Conservation (phyloP, 441 rosid genomes). For the Adansonia madagascariensis region DNA sequence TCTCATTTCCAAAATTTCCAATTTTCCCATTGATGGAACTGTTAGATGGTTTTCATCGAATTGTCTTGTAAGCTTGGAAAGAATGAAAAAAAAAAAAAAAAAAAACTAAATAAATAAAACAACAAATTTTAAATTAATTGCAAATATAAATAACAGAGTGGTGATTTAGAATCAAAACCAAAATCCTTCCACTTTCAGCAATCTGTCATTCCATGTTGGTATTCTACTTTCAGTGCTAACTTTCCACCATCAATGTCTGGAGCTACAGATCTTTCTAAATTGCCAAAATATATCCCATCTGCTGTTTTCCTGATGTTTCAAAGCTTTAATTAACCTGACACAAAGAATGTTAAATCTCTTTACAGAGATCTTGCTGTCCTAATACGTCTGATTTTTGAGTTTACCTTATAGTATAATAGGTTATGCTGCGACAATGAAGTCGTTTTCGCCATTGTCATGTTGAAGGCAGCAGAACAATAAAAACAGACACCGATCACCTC, state of each 20-base stretch:
- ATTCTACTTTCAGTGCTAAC: not conserved
- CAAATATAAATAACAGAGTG: constrained; percentile 23
- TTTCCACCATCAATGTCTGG: constrained; percentile 5
- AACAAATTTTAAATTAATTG: constrained; percentile 22
- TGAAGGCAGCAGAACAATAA: constrained; percentile 28
- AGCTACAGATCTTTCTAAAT: not conserved
- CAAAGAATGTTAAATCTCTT: constrained; percentile 23
- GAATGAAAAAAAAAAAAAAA: not conserved
- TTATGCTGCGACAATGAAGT: not conserved
- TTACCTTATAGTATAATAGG: constrained; percentile 16
- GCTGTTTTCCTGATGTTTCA: too few species aligned
- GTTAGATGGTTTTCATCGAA: not conserved
- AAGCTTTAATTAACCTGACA: constrained; percentile 15
- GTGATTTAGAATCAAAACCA: constrained; percentile 1
- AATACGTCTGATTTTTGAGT: not conserved
- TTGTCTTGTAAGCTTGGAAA: not conserved
- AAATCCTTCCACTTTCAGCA: constrained; percentile 14
- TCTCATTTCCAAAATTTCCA: too few species aligned
- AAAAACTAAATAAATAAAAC: not conserved
- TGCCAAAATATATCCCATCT: not conserved
- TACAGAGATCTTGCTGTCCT: not conserved
- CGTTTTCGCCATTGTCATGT: not conserved
- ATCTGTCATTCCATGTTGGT: not conserved
- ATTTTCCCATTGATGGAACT: not conserved
- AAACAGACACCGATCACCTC: constrained; percentile 26